Base-by-base conservation (phyloP, 1,139 yeast genomes). In the Yamadazyma mexicana region DNA sequence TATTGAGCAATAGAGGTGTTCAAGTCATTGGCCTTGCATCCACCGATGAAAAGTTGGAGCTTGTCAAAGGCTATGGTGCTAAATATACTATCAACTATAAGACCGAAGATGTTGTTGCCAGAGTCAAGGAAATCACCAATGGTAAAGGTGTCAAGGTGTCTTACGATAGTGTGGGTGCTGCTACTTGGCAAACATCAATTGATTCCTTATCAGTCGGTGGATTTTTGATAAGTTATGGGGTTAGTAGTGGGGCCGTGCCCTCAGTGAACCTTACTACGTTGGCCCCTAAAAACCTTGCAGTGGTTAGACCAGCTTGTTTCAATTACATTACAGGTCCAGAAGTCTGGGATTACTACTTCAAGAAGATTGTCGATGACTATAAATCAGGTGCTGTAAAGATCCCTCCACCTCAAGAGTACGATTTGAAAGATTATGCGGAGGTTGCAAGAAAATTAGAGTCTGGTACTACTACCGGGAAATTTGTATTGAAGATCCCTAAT, bases 11-110 rank as follows among this genome's bases (percentile, higher is more conserved):
- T 20, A 68, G 68, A 38, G 95, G 95, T 20, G 96, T 88, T 3
- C 81, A 77, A 46, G 91, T 82, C 35, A 88, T 91, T 63, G 96
- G 94, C 2, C 70, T 87, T 30, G 92, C 95, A 3, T 87, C 96
- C 1, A 71, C 87, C 9, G 75, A 73, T 10, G 95, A 77, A 40
- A 84, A 85, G 57, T 64, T 83, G 48, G 55, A 65, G 27, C 48
- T 73, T 27, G 95, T 87, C 20, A 77, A 81, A 55, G 58, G 61
- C 2, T 70, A 77, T 35, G 97, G 97, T 29, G 96, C 96, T 2
- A 86, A 87, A 54, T 76, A 67, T 53, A 64, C 82, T 42, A 72
- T 89, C 56, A 83, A 84, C 55, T 77, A 81, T 40, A 56, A 64
- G 25, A 67, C 70, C 24, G 83, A 79, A 16, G 79, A 84, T 54